phyloP scores from a whole-genome alignment of 2,329 filamentous ascomycete species.

The Helotiales sp. region DNA sequence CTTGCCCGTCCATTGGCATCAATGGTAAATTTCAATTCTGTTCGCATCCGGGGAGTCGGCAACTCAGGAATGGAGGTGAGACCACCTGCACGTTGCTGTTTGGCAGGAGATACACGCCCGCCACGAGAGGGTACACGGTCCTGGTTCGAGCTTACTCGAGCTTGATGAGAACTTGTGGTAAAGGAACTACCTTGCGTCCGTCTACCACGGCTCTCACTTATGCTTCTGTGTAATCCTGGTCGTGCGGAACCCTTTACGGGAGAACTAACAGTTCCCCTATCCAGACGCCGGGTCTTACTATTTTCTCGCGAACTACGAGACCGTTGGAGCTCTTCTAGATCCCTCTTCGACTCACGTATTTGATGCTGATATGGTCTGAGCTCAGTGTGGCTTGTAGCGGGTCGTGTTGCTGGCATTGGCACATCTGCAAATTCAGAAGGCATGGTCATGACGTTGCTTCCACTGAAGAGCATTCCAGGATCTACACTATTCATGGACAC shows the following conservation, averaged over 20 bases:
- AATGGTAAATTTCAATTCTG: constrained; percentile 63
- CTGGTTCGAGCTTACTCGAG: constrained; percentile 16
- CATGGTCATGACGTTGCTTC: constrained; percentile 29
- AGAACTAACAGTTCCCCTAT: constrained; percentile 32
- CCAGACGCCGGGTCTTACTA: constrained; percentile 22
- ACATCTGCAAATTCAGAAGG: constrained; percentile 28
- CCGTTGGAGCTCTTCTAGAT: constrained; percentile 32
- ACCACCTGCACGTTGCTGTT: constrained; percentile 47
- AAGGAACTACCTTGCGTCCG: constrained; percentile 25
- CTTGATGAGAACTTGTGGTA: background rate
- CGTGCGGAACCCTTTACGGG: constrained; percentile 32
- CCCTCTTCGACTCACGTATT: constrained; percentile 31
- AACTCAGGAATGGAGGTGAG: constrained; percentile 61
- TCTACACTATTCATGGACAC: constrained; percentile 53
- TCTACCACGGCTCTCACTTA: constrained; percentile 32
- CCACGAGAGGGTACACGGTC: constrained; percentile 25
- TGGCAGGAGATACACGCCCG: constrained; percentile 48
- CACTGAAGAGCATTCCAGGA: constrained; percentile 58
- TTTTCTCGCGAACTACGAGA: constrained; percentile 28
- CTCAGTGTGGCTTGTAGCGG: constrained; percentile 30
- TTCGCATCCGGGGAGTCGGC: constrained; percentile 42
- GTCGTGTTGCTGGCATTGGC: constrained; percentile 27
- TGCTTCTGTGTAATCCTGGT: constrained; percentile 29
- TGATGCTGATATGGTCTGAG: constrained; percentile 36
- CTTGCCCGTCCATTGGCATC: constrained; percentile 56